Evolutionary conservation across 1,284 basidiomycete species (phyloP).

Genomic region (Leccinum fuscescens): DNA sequence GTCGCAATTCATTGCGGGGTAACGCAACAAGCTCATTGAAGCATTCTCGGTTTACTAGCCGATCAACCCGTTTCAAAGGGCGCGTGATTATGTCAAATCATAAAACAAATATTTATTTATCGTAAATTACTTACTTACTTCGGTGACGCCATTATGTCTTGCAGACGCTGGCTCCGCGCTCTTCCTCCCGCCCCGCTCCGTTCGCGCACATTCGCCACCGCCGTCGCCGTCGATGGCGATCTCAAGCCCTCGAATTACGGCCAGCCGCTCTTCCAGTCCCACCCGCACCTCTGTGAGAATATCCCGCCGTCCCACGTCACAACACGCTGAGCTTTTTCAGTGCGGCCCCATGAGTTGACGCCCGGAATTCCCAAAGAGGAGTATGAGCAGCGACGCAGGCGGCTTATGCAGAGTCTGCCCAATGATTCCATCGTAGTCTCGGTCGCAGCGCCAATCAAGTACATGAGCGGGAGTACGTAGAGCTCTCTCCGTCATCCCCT

Average conservation of each 20-base stretch:
- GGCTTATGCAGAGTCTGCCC: slow-evolving; percentile 77
- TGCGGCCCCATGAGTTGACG: slow-evolving; percentile 70
- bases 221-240: slow-evolving; percentile 25
- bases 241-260: slow-evolving; percentile 69
- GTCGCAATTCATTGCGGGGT: slow-evolving; percentile 31
- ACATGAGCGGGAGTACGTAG: slow-evolving; percentile 82
- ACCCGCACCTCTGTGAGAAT: slow-evolving; percentile 72
- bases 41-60: neutral
- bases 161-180: slow-evolving; percentile 10
- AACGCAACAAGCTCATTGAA: neutral
- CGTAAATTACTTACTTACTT: neutral
- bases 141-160: slow-evolving; percentile 21
- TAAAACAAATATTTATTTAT: neutral
- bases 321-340: slow-evolving; percentile 24
- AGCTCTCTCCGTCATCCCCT: slow-evolving; percentile 5
- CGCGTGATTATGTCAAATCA: slow-evolving; percentile 23
- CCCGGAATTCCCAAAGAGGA: slow-evolving; percentile 82
- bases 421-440: slow-evolving; percentile 78
- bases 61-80: neutral
- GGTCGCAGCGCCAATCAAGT: slow-evolving; percentile 79
- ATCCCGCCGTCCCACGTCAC: slow-evolving; percentile 1
- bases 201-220: slow-evolving; percentile 39
- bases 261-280: slow-evolving; percentile 74
- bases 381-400: slow-evolving; percentile 76
- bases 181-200: neutral